Evolutionary conservation across 2,329 filamentous ascomycete species (phyloP), one percentile per base, ranked within the genome.

Genomic region (Hysterium pulicare): DNA sequence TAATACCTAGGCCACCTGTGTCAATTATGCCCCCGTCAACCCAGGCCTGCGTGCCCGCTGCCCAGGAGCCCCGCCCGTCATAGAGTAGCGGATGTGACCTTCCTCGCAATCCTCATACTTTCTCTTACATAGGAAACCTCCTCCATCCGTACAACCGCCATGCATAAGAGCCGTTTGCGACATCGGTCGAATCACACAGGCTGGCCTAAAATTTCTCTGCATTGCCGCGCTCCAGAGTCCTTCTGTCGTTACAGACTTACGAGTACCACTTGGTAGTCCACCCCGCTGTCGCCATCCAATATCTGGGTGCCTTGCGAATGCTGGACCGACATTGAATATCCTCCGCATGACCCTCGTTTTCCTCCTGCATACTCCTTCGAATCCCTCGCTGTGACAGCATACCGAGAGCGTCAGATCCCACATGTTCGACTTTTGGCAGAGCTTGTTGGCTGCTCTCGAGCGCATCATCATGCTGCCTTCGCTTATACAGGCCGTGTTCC

Each of bases 391-490:
- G 24, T 8, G 24, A 28, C n/a, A n/a, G n/a, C n/a, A n/a, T n/a
- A n/a, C n/a, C n/a, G n/a, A n/a, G n/a, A n/a, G n/a, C n/a, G n/a
- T n/a, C n/a, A n/a, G n/a, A n/a, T n/a, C 55, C 55, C 24, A 51
- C 52, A 67, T 68, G 64, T 54, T 66, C 46, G 63, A 67, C 48
- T 61, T 68, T 38, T 69, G 66, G 65, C 58, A 66, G 51, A 54
- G 61, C 50, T 53, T 69, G 30, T 53, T 65, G 28, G 54, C 59
- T 46, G 63, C 64, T 54, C 55, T 68, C 8, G 62, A 67, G 46
- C 55, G 61, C 32, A 53, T 68, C 59, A 54, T 57, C 57, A 68
- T 70, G 66, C 52, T 69, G 22, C 62, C 67, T 43, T 67, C 67
- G 24, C 50, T 69, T 16, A 53, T 68, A 38, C 64, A 69, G 46